Conservation (phyloP, 2,329 filamentous ascomycete genomes). For the Diaporthe destruens region DNA sequence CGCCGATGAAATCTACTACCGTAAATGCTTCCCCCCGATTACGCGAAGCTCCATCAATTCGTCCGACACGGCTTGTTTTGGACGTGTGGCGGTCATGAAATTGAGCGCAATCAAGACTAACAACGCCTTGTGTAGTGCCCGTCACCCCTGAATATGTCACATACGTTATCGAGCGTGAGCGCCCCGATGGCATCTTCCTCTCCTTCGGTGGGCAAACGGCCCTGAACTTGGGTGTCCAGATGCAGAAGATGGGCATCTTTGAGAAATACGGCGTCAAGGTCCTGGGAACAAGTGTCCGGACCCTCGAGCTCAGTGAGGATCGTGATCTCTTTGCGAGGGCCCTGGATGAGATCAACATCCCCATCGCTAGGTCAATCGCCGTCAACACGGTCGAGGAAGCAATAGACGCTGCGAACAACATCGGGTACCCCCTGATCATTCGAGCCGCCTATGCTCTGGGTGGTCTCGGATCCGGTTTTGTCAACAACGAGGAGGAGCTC, state of each 20-base stretch:
- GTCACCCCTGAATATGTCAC: constrained; percentile 98
- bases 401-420: constrained; percentile 83
- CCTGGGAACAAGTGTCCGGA: constrained; percentile 93
- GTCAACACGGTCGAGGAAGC: constrained; percentile 93
- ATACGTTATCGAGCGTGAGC: constrained; percentile 96
- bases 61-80: not conserved
- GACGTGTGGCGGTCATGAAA: not conserved
- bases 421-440: constrained; percentile 98
- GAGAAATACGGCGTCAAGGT: constrained; percentile 97
- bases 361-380: constrained; percentile 95
- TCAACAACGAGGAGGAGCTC: constrained; percentile 92
- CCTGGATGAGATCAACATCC: constrained; percentile 96
- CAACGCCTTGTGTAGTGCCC: constrained; percentile 64
- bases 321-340: constrained; percentile 96
- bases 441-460: constrained; percentile 96
- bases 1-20: constrained; percentile 97
- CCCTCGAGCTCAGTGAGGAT: constrained; percentile 94
- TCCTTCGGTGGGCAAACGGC: constrained; percentile 98
- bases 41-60: not conserved
- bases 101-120: constrained; percentile 17
- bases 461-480: constrained; percentile 96
- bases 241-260: constrained; percentile 96
- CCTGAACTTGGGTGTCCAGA: constrained; percentile 95
- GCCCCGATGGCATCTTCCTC: constrained; percentile 96
- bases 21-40: constrained; percentile 26